Base-by-base conservation (phyloP, 176 grass and related monocot genomes). In the Oryza brachyantha region DNA sequence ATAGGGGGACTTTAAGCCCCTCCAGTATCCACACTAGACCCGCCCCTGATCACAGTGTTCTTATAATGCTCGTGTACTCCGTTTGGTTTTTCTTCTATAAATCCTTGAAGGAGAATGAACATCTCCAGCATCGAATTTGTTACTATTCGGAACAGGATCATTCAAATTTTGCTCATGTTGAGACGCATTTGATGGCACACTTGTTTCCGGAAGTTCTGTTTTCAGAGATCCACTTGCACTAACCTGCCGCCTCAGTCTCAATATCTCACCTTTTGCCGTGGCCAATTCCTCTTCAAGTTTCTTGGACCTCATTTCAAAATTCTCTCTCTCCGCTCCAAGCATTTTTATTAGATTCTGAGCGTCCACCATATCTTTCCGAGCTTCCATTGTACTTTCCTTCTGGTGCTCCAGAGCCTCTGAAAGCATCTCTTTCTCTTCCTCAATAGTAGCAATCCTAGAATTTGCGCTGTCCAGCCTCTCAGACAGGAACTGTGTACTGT, bases 261-360 rank as follows among this genome's bases (percentile, higher is more conserved):
- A 91, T 75, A 99, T 95, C 66, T 95, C 88, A 66, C 96, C 96
- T 70, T 99, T 95, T 34, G 90, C 90, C 37, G 81, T 87, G 71
- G 84, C 77, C 75, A 95, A 88, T 77, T 99, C 96, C 45, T 95
- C 96, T 87, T 95, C 92, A 60, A 99, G 88, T 72, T 81, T 89
- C 21, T 82, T 95, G 79, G 76, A 86, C 79, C 84, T 93, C 48
- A 54, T 67, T 65, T 93, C 96, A 43, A 89, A 89, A 71, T 17
- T 87, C 46, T 93, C 92, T 50, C 84, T 93, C 81, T 95, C 92
- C 9, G 62, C 77, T 40, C 90, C 90, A 68, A 99, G 71, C 67
- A 48, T 92, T 64, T 66, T 74, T 26, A 95, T 99, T 34, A 87
- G 73, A 69, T 85, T 87, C 72, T 95, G 92, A 72, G 86, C 81